Base-by-base conservation (phyloP, 1,139 yeast species). In the Kodamaea alishanica region DNA sequence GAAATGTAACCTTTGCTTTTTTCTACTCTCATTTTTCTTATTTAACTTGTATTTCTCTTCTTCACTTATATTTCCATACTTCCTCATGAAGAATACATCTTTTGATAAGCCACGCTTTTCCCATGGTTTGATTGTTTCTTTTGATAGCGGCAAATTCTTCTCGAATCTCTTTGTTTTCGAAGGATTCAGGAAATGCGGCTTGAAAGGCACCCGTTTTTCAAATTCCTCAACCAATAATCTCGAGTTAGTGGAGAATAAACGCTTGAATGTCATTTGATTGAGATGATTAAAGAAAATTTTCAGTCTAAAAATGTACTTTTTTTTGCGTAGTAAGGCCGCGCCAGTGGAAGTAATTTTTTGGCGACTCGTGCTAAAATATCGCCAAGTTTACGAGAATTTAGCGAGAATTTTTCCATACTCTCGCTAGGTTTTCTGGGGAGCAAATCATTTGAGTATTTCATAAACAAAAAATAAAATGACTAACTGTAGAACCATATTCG, bases 51-150 rank as follows among this genome's bases (percentile, higher is more conserved):
- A 44, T 37, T 67, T 56, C 26, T 60, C 55, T 33, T 61, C 62
- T 6, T 60, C 61, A 24, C 54, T 44, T 32, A 65, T 58, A 35
- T 58, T 51, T 29, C 63, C 65, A 46, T 71, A 71, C 50, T 69
- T 71, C 38, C 65, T 55, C 43, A 50, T 52, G 49, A 69, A 71
- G 45, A 68, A 71, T 33, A 64, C 71, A 47, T 71, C 74, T 43
- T 71, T 71, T 27, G 63, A 47, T 32, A 70, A 49, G 30, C 63
- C 63, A 44, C 50, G 51, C 35, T 53, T 54, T 29, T 70, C 75
- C 76, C 76, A 70, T 24, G 63, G 62, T 44, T 68, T 67, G 26
- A 44, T 39, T 5, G 42, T 41, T 33, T 41, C 41, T n/a, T 40
- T 39, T 8, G 45, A 42, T 11, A 34, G 37, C 10, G 57, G 59